Base-by-base conservation (phyloP, 2,329 filamentous ascomycete species). In the Tolypocladium endophyticum region DNA sequence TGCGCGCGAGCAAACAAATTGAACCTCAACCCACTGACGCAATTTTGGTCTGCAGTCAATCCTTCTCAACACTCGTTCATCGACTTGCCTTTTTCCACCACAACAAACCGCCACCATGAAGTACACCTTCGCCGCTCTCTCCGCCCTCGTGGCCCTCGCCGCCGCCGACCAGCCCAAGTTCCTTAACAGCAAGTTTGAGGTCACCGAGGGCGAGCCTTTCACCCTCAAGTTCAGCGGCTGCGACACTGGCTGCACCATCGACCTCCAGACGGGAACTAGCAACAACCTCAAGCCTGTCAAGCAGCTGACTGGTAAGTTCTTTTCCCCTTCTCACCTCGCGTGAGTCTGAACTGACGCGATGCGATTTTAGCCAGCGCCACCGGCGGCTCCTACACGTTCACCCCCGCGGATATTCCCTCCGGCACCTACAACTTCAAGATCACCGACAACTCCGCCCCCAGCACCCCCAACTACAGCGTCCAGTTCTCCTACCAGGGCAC, bases 351-450 rank as follows among this genome's bases (percentile, higher is more conserved):
- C 56, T 58, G n/a, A 58, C 41, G 16, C 41, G 53, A 8, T 23
- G 35, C 20, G 16, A 28, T n/a, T 60, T 2, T 47, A 68, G 67
- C 59, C 55, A 45, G 55, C 53, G 66, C 63, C 30, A 63, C 60
- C 7, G 67, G 63, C 35, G 56, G 39, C 41, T 68, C 69, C 38
- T 68, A 65, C 66, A 70, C 66, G 25, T 66, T 71, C 57, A 73
- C 66, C 16, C 68, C 69, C 35, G 35, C 56, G 20, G 59, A 62
- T 57, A 54, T 73, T 6, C 67, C 68, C 57, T 63, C 69, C 28
- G 73, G 67, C 62, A 62, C 60, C 53, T 75, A 75, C 68, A 67
- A 64, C 66, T 72, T 74, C 66, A 68, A 69, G 64, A 73, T 74
- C 64, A 62, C 56, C 47, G 63, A 70, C 64, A 69, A 61, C 18